Conservation (phyloP, 2,329 filamentous ascomycete species). For the Helminthosporium solani region DNA sequence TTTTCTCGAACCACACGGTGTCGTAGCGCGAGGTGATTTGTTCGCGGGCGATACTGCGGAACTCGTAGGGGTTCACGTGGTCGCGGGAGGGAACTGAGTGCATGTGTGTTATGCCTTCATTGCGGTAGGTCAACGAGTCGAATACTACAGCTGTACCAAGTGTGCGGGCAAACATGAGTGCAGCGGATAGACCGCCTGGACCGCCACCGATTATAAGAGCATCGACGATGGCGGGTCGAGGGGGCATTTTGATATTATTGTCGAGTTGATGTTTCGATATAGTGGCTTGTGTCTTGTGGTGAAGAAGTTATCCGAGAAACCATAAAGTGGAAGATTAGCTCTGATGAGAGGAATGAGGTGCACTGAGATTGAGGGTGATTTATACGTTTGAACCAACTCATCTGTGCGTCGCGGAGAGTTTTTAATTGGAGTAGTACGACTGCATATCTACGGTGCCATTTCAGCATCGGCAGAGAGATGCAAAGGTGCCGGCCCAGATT, state of each 20-base stretch:
- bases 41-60: slow-evolving; percentile 33
- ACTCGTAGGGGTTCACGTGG: slow-evolving; percentile 27
- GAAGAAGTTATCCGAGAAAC: no score
- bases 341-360: no score
- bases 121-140: slow-evolving; percentile 47
- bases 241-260: slow-evolving; percentile 6
- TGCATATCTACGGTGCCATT: no score
- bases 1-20: slow-evolving; percentile 35
- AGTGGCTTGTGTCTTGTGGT: not conserved
- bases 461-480: no score
- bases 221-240: slow-evolving; percentile 27
- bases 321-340: no score
- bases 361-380: no score
- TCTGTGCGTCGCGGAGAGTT: no score
- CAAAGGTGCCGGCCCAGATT: no score
- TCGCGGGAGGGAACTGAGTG: slow-evolving; percentile 41
- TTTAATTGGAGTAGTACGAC: no score
- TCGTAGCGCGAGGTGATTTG: slow-evolving; percentile 42
- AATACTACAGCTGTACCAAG: slow-evolving; percentile 47
- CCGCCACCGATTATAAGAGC: slow-evolving; percentile 44
- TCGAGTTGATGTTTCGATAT: not conserved
- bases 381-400: no score
- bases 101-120: slow-evolving; percentile 47
- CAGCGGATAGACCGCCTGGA: slow-evolving; percentile 48
- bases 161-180: slow-evolving; percentile 42